Percentiles rank a stretch among this genome's conserved stretches.
Conservation (phyloP, 2,329 filamentous ascomycete species). For the Scorias spongiosa region DNA sequence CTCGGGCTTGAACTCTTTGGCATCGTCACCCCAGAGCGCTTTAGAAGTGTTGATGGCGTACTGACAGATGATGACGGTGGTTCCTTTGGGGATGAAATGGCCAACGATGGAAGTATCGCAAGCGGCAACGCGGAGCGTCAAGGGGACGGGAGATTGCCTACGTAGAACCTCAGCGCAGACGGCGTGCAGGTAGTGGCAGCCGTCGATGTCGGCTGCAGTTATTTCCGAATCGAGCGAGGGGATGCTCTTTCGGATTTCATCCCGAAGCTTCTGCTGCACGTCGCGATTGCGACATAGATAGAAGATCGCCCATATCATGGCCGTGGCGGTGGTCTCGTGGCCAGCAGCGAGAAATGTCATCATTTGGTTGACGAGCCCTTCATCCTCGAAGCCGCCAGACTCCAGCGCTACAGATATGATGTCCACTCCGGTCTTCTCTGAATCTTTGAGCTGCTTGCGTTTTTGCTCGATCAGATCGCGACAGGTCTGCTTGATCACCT, state of each 20-base stretch:
- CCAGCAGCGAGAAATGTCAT: constrained; percentile 75
- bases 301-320: constrained; percentile 40
- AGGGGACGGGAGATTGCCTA: constrained; percentile 53
- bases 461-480: constrained; percentile 56
- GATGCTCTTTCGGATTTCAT: constrained; percentile 34
- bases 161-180: constrained; percentile 66
- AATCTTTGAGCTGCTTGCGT: constrained; percentile 37
- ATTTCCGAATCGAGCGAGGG: constrained; percentile 30
- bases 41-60: constrained; percentile 55
- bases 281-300: constrained; percentile 35
- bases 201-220: constrained; percentile 47
- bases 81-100: constrained; percentile 53
- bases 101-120: constrained; percentile 51
- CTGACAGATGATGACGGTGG: constrained; percentile 48
- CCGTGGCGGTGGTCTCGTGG: constrained; percentile 41
- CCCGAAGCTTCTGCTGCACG: constrained; percentile 32
- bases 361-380: constrained; percentile 71
- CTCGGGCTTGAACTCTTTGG: constrained; percentile 61
- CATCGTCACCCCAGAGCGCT: constrained; percentile 62
- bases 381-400: constrained; percentile 60
- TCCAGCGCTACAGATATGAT: constrained; percentile 69
- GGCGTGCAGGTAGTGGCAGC: constrained; percentile 64
- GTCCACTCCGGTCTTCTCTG: constrained; percentile 35
- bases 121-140: constrained; percentile 52
- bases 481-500: constrained; percentile 50